Evolutionary conservation across 148 eudicot species (phyloP), one percentile per base, ranked within the genome.

Genomic region (Rhododendron ferrugineum): DNA sequence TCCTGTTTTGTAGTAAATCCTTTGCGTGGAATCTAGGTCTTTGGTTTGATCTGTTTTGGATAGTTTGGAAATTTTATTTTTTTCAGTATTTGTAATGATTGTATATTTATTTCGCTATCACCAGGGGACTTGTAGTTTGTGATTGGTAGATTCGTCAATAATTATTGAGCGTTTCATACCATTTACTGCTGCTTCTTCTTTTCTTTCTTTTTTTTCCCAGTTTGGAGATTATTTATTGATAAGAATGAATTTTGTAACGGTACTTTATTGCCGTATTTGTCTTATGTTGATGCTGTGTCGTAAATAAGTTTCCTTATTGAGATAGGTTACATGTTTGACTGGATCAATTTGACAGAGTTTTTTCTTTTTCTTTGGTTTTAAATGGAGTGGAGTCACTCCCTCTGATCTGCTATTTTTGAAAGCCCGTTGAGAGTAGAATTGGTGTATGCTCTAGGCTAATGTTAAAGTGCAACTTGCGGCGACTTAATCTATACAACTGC

Each of bases 91-190:
- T 68, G 36, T 70, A 32, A 70, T 32, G 40, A 70, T 30, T 11
- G 20, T 1, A 13, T 32, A 70, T 26, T 70, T 37, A 70, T 70
- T 70, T 70, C 40, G 75, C 37, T 4, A 70, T 32, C 75, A 32
- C 37, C 37, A 15, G 32, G 16, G 18, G 58, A 49, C 30, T 47
- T 46, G 18, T 34, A 83, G 50, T 32, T 28, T 22, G 30, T 68
- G 78, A 44, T 70, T 30, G 56, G 76, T n/a, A 47, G 60, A 83
- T 70, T 83, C 40, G 15, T 70, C 60, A 49, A 83, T 83, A 46
- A 11, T 72, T 49, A 74, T 2, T 49, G 58, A 44, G 18, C 37
- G 68, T 37, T 34, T 74, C 28, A n/a, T 22, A 68, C 20, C 66
- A 23, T 60, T 60, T 64, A 26, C 32, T 26, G 4, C 32, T 26